A percentile compares a stretch with the other conserved stretches of the same genome.
These are phyloP conservation scores for Achaetomium macrosporum DNA, from an alignment of 2,329 filamentous ascomycete genomes.

Conservation along the genomic window DNA sequence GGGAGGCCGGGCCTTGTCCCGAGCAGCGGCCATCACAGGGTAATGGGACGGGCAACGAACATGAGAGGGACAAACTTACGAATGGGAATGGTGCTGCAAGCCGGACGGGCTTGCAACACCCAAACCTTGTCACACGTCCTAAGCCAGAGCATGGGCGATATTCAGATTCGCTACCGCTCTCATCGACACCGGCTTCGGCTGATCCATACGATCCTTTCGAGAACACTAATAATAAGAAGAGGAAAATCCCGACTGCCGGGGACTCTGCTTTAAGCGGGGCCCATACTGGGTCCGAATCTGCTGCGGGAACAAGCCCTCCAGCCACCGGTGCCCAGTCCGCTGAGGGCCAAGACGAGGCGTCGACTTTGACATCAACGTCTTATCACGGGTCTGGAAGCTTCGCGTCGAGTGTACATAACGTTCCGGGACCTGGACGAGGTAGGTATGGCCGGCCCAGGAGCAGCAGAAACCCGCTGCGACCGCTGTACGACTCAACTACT, in stretches of 20 bases:
- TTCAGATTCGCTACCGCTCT: conserved; percentile 49
- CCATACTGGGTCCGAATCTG: conserved; percentile 35
- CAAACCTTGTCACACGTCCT: conserved; percentile 38
- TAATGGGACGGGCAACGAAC: conserved; percentile 51
- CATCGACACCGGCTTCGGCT: conserved; percentile 62
- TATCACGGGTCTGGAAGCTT: conserved; percentile 45
- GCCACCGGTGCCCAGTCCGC: conserved; percentile 30
- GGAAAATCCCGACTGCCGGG: conserved; percentile 89
- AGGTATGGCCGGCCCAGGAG: conserved; percentile 66
- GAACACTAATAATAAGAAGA: conserved; percentile 98
- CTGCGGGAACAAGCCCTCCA: conserved; percentile 27
- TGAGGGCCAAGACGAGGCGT: conserved; percentile 30
- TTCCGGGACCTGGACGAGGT: conserved; percentile 80
- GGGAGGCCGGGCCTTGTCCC: conserved; percentile 28
- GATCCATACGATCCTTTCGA: conserved; percentile 97
- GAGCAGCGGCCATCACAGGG: conserved; percentile 40
- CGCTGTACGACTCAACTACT: conserved; percentile 53
- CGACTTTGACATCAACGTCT: conserved; percentile 28
- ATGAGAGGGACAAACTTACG: conserved; percentile 53
- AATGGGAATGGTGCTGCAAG: conserved; percentile 38
- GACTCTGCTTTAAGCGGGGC: conserved; percentile 49
- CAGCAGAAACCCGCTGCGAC: conserved; percentile 56
- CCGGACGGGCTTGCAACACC: conserved; percentile 42
- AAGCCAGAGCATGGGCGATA: conserved; percentile 43
- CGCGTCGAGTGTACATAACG: conserved; percentile 57